Evolutionary conservation across 2,329 filamentous ascomycete genomes (phyloP), one percentile per base, ranked within the genome.

Genomic region (Chaetomium globosum): DNA sequence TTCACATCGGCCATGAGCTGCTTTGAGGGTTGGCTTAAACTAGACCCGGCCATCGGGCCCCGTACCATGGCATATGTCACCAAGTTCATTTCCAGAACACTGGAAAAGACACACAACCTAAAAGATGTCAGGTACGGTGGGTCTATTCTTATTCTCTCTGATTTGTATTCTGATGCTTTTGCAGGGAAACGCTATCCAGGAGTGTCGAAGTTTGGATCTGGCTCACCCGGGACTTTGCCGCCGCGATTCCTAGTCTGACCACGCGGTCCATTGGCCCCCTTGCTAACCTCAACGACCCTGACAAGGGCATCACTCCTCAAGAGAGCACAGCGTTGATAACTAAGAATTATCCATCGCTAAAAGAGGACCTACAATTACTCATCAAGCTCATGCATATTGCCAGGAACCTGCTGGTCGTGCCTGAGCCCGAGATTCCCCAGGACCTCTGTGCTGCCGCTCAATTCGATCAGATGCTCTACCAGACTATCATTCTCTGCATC

Each of bases 331-430:
- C 82, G 19, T 77, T 89, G 46, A 88, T 89, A 66, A 81, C 87
- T 43, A 85, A 85, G 76, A 87, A 89, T 73, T 85, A 87, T 71
- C 80, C 79, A 6, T 79, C 80, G 30, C 80, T 89, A 65, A 86
- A 87, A 71, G 85, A 88, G 65, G 86, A 89, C 65, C 75, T 89
- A 63, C 83, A 85, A 61, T 83, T 86, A 65, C 78, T 89, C 61
- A 88, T 88, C 78, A 88, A 87, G 76, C 78, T 89, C 65, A 85
- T 89, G 83, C 85, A 88, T 67, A 87, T 89, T 71, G 85, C 86
- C 1, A 78, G 87, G 58, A 89, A 89, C 68, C 78, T 89, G 66
- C 79, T 89, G 28, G 87, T 88, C 33, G 87, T 87, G 10, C 83
- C 84, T 8, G 84, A 88, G 71, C 86, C 87, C 13, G 84, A 87